Base-by-base conservation (phyloP, 2,329 filamentous ascomycete species). In the Sarocladiaceae sp. region DNA sequence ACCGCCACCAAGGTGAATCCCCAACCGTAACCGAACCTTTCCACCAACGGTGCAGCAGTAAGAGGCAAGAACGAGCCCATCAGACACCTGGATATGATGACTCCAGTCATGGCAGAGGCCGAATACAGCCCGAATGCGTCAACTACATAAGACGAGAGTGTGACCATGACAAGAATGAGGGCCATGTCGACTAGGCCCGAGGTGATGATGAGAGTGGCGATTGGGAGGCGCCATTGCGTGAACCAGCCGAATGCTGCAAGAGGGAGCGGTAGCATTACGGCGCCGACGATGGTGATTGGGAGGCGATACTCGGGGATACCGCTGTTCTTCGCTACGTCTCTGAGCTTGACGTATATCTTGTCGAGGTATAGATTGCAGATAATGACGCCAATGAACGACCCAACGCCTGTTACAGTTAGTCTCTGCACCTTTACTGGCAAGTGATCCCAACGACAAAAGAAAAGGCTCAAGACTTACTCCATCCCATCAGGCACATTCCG, bases 11-110 rank as follows among this genome's bases (percentile, higher is more conserved):
- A 58, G 0, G 69, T 75, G 52, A 80, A 75, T 0, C 72, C 78
- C 67, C 71, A 72, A 0, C 79, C 80, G 51, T 76, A 79, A 2
- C 79, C 81, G 13, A 80, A 66, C 0, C 52, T 53, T 7, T 71
- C 69, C 0, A 75, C 68, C 39, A 83, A 58, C 0, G 78, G 77
- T 1, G 66, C 72, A 1, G 75, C 71, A 0, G 70, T 64, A 40
- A 84, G 66, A 1, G 82, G 82, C 26, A 84, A 56, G 37, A 84
- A 77, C 0, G 81, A 82, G 3, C 79, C 75, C 64, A 76, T 72
- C 0, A 84, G 63, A 54, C 78, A 82, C 33, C 79, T 68, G 1
- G 71, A 71, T 1, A 83, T 76, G 53, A 83, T 79, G 4, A 82
- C 60, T 1, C 75, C 78, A 0, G 79, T 82, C 67, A 82, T 71